Evolutionary conservation across 78 protist species (phyloP).

Genomic region (Andalucia godoyi): DNA sequence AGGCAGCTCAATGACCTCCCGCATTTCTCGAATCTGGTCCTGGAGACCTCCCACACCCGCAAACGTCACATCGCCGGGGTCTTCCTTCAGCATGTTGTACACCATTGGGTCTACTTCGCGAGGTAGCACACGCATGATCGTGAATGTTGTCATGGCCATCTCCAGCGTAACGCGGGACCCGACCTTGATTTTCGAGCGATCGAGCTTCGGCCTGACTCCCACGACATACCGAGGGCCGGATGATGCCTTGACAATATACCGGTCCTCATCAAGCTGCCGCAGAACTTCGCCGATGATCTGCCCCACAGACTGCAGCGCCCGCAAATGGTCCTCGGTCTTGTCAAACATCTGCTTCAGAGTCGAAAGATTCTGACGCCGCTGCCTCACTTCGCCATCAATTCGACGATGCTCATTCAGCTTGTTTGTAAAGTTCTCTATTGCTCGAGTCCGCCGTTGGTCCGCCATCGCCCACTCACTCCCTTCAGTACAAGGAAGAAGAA

Average conservation of each 20-base stretch:
- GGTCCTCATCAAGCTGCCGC: constrained; percentile 87
- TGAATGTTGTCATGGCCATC: constrained; percentile 96
- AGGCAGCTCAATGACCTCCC: constrained; percentile 98
- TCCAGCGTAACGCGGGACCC: constrained; percentile 98
- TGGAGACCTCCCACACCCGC: constrained; percentile 85
- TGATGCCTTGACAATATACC: constrained; percentile 89
- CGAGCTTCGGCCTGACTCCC: constrained; percentile 72
- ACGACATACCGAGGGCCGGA: constrained; percentile 99
- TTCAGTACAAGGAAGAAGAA: no score
- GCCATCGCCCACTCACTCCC: no score
- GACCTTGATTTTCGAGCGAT: constrained; percentile 58
- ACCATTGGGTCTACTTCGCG: constrained; percentile 91
- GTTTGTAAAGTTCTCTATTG: no score
- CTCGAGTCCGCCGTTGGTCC: no score
- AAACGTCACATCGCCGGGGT: constrained; percentile 42
- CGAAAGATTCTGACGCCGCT: constrained; percentile 21
- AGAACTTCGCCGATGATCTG: constrained; percentile 98
- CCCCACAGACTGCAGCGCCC: constrained; percentile 94
- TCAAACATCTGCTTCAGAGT: constrained; percentile 53
- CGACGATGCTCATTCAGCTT: no score
- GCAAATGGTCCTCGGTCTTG: constrained; percentile 89
- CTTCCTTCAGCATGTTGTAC: constrained; percentile 89
- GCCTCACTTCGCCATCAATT: no score
- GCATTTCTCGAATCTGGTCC: constrained; percentile 90
- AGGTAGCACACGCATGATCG: constrained; percentile 94